phyloP scores from a whole-genome alignment of 2,329 filamentous ascomycete species.

The Arachnomyces sp. region DNA sequence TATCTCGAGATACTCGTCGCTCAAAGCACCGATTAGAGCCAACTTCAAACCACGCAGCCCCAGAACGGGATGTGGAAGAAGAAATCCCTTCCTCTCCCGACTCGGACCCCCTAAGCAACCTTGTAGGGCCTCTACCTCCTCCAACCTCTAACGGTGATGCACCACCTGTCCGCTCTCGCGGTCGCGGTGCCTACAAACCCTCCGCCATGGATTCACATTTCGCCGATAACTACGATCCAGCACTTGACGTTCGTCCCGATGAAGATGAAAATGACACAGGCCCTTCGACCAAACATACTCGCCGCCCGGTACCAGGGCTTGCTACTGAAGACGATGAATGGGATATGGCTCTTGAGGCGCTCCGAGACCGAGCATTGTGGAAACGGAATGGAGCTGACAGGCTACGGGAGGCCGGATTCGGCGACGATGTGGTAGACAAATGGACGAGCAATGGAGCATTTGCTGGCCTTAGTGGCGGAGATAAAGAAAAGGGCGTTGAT shows the following conservation, averaged over 20 bases:
- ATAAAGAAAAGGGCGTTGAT: conserved; percentile 53
- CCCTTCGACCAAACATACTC: conserved; percentile 47
- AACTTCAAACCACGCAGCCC: not conserved
- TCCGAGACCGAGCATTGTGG: conserved; percentile 73
- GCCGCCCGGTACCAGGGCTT: conserved; percentile 30
- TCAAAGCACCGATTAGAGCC: not conserved
- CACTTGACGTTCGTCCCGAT: conserved; percentile 33
- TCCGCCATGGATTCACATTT: conserved; percentile 75
- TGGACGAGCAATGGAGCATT: conserved; percentile 60
- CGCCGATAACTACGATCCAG: conserved; percentile 55
- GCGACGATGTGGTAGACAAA: conserved; percentile 63
- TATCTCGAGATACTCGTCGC: not conserved
- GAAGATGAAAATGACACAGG: conserved; percentile 45
- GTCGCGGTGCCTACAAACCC: conserved; percentile 57
- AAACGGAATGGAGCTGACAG: conserved; percentile 67
- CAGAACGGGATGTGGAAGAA: not conserved
- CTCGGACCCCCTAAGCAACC: conserved; percentile 66
- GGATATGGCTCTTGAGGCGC: conserved; percentile 70
- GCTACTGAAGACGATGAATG: conserved; percentile 58
- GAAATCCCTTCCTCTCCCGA: conserved; percentile 20
- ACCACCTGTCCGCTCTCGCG: conserved; percentile 50
- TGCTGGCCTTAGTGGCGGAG: conserved; percentile 31
- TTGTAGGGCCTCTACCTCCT: conserved; percentile 66
- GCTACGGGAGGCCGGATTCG: conserved; percentile 69
- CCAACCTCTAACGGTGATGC: conserved; percentile 29